Evolutionary conservation across 805 yeast genomes (phyloP), one percentile per base, ranked within the genome.

Genomic region (Monosporozyma solicola): DNA sequence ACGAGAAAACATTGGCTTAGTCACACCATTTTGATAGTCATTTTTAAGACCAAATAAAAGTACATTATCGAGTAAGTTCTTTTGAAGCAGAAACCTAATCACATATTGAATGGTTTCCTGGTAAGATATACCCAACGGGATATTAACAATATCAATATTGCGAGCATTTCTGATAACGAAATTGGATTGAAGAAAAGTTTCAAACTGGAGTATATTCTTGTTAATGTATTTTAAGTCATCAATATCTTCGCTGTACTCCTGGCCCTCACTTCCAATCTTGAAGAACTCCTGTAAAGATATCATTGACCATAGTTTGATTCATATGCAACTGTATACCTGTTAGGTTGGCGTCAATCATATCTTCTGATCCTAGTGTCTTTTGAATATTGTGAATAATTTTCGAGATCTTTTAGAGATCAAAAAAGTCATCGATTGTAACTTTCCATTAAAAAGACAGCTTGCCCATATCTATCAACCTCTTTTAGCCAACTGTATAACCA

Each of bases 21-120:
- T 58, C 0, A 69, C 61, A 6, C 68, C 55, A 6, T 59, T 55
- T 4, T 56, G 61, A 1, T 57, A 54, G 1, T 74, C 74, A 48
- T 71, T 66, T 5, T 59, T 59, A 54, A 77, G 78, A 0, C 85
- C 86, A 48, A 62, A 58, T 0, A 69, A 56, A 4, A 83, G 51
- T 0, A 70, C 69, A 60, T 80, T 79, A 3, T 62, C 53, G 2
- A 63, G 57, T 27, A 67, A 65, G 6, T 62, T 57, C 13, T 51
- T 51, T 2, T 55, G 53, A 1, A 70, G 48, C 39, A 79, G 55
- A 50, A 63, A 62, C 2, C 55, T 54, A 1, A 79, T 59, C 16
- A 80, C 56, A 7, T 60, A 52, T 54, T 80, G 81, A 3, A 82
- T 61, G 3, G 75, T 61, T 27, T 73, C 75, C 10, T 61, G 51